phyloP scores from a whole-genome alignment of 78 protist species.

The Dictyostelium intermedium region DNA sequence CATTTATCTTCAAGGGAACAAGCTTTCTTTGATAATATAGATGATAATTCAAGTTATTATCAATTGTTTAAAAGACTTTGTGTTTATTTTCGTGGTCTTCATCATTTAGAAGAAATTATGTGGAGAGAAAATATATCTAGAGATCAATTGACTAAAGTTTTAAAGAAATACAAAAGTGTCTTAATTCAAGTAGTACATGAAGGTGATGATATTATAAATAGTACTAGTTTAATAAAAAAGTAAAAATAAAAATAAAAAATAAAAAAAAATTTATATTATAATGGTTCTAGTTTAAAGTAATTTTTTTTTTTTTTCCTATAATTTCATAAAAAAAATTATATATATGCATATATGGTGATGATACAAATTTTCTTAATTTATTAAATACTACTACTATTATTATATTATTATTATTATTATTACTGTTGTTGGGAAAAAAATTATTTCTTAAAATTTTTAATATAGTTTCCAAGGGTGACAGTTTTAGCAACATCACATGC shows the following conservation, averaged over 20 bases:
- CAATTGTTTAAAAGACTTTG: conserved; percentile 61
- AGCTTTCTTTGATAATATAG: conserved; percentile 47
- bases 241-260: background rate
- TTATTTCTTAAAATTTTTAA: conserved; percentile 32
- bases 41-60: conserved; percentile 36
- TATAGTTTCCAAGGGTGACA: conserved; percentile 32
- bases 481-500: conserved; percentile 70
- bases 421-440: background rate
- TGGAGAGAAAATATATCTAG: conserved; percentile 81
- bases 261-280: too few relatives aligned
- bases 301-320: too few relatives aligned
- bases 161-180: conserved; percentile 72
- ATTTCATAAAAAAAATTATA: background rate
- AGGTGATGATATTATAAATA: conserved; percentile 19
- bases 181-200: conserved; percentile 74
- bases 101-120: conserved; percentile 85
- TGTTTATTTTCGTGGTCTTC: conserved; percentile 81
- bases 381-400: background rate
- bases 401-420: background rate
- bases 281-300: too few relatives aligned
- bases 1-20: conserved; percentile 24
- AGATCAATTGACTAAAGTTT: conserved; percentile 65
- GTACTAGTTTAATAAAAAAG: background rate
- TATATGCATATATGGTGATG: background rate
- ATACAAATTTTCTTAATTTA: background rate